These are phyloP conservation scores for Alternaria brassicicola DNA, from an alignment of 2,329 filamentous ascomycete species.

Conservation along the genomic window DNA sequence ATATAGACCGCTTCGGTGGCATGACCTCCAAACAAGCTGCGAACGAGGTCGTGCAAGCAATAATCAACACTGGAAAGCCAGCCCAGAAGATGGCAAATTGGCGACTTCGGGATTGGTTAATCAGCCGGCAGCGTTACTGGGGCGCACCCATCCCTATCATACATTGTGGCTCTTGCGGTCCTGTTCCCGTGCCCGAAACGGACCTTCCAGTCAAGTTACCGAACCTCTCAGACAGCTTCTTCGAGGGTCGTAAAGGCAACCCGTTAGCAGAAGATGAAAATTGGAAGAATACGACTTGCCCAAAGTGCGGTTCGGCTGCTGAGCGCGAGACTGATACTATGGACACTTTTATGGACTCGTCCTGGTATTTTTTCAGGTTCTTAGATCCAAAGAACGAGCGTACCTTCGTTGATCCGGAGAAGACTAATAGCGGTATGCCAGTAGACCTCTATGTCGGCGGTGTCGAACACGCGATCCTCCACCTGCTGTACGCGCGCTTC, in stretches of 20 bases:
- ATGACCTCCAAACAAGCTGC: conserved; percentile 68
- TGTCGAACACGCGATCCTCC: conserved; percentile 88
- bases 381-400: conserved; percentile 70
- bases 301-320: conserved; percentile 71
- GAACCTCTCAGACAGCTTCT: conserved; percentile 69
- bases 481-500: conserved; percentile 87
- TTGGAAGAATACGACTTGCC: conserved; percentile 78
- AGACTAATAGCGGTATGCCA: conserved; percentile 65
- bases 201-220: conserved; percentile 80
- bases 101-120: conserved; percentile 86
- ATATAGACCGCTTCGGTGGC: conserved; percentile 69
- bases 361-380: conserved; percentile 90
- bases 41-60: conserved; percentile 61
- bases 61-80: conserved; percentile 58
- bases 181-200: conserved; percentile 76
- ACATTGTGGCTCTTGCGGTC: conserved; percentile 77
- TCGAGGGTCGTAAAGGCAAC: conserved; percentile 73
- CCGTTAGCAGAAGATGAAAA: conserved; percentile 73
- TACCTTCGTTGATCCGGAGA: conserved; percentile 66
- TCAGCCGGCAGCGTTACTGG: conserved; percentile 93
- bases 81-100: conserved; percentile 72
- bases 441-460: conserved; percentile 91
- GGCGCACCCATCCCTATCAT: conserved; percentile 88
- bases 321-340: conserved; percentile 91
- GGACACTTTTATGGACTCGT: conserved; percentile 96